Base-by-base conservation (phyloP, 1,284 basidiomycete genomes). In the Polyporus tsugae region DNA sequence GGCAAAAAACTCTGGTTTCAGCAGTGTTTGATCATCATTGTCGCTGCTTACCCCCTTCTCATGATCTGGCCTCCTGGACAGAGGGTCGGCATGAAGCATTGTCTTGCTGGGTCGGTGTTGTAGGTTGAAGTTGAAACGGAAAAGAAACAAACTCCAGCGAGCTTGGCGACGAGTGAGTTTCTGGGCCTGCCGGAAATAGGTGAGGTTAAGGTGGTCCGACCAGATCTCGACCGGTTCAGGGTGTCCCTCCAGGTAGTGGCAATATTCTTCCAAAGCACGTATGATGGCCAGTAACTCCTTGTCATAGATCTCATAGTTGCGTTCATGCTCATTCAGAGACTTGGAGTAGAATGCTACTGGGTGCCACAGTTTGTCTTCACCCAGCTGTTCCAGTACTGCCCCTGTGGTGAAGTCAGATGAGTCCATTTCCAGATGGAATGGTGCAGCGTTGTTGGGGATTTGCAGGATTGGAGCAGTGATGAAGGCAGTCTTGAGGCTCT, bases 171-270 rank as follows among this genome's bases (percentile, higher is more conserved):
- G 66, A 41, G 78, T 84, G 0, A 86, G 74, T 5, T 80, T 76
- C 39, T 82, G 76, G 0, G 80, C 66, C 0, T 73, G 76, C 9
- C 69, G 44, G 75, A 82, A 86, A 64, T 84, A 84, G 33, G 78
- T 74, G 0, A 87, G 78, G 67, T 85, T 85, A 13, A 79, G 75
- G 68, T 87, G 85, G 70, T 88, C 83, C 0, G 82, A 79, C 61
- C 75, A 74, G 29, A 75, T 71, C 39, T 68, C 63, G 0, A 71
- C 46, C 1, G 17, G n/a, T 0, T 74, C 49, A 9, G 38, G 46
- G 2, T 72, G 53, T 3, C 79, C 79, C 42, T 67, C 46, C 2
- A 78, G 69, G 66, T 79, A 81, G 33, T 79, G 76, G n/a, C 79
- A 58, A 79, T 79, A 84, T 39, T 75, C 66, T n/a, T 77, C 69